Evolutionary conservation across 1,284 basidiomycete genomes (phyloP).

Genomic region (Athelia psychrophila): DNA sequence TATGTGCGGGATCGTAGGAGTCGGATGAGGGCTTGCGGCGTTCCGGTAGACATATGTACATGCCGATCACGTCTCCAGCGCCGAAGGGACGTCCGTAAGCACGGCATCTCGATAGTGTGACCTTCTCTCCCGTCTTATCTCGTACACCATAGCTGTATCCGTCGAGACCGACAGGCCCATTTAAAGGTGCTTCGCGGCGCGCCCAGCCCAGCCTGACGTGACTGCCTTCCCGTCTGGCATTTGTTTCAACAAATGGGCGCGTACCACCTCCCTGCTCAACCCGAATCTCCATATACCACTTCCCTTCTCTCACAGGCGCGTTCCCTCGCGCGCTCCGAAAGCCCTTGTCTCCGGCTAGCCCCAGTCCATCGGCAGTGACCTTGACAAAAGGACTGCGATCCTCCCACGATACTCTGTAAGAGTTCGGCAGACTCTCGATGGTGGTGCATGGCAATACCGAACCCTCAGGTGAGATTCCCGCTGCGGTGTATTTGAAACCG

Average conservation of each 20-base stretch:
- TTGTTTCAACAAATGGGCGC: slow-evolving; percentile 35
- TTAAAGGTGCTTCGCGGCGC: slow-evolving; percentile 87
- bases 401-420: slow-evolving; percentile 79
- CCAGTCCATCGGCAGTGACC: slow-evolving; percentile 79
- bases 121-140: slow-evolving; percentile 91
- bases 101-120: slow-evolving; percentile 79
- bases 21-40: slow-evolving; percentile 54
- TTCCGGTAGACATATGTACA: slow-evolving; percentile 88
- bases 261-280: slow-evolving; percentile 79
- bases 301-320: slow-evolving; percentile 85
- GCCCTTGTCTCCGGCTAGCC: slow-evolving; percentile 82
- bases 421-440: slow-evolving; percentile 70
- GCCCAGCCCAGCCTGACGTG: slow-evolving; percentile 93
- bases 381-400: slow-evolving; percentile 81
- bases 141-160: slow-evolving; percentile 92
- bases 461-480: slow-evolving; percentile 67
- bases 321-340: slow-evolving; percentile 91
- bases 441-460: slow-evolving; percentile 66
- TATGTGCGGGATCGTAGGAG: slow-evolving; percentile 68
- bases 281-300: slow-evolving; percentile 93
- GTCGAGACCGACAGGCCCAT: slow-evolving; percentile 91
- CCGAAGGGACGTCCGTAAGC: slow-evolving; percentile 76
- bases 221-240: slow-evolving; percentile 58
- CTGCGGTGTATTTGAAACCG: slow-evolving; percentile 79
- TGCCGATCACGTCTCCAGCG: slow-evolving; percentile 89